phyloP scores from a whole-genome alignment of 306 rosid genomes.

The Trichosanthes cucumerina region DNA sequence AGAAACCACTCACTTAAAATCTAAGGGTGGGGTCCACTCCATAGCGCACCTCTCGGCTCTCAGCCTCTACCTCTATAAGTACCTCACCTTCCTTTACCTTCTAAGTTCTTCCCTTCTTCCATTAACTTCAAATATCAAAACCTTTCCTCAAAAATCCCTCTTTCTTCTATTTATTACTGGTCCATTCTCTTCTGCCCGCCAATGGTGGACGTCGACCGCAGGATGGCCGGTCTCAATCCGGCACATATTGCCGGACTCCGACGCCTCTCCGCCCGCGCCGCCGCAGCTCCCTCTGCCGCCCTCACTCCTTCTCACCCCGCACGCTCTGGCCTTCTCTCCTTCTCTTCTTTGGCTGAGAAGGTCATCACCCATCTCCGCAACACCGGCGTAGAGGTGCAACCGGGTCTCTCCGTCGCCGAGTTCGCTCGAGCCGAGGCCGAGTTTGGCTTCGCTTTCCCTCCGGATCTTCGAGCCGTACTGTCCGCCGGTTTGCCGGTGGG shows the following conservation, averaged over 20 bases:
- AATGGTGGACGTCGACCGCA: constrained; percentile 99
- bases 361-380: constrained; percentile 55
- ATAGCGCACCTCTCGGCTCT: neutral
- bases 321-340: constrained; percentile 67
- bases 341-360: constrained; percentile 53
- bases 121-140: neutral
- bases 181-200: neutral
- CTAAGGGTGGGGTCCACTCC: constrained; percentile 2
- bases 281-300: constrained; percentile 47
- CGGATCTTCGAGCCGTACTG: constrained; percentile 84
- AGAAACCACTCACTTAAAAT: neutral
- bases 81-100: neutral
- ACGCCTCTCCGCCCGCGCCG: constrained; percentile 92
- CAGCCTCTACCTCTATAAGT: constrained; percentile 1
- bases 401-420: constrained; percentile 67
- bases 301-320: constrained; percentile 43
- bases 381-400: constrained; percentile 57
- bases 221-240: constrained; percentile 94
- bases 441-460: constrained; percentile 80
- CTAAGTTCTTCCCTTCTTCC: neutral
- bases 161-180: neutral
- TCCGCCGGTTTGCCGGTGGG: constrained; percentile 84
- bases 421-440: constrained; percentile 94
- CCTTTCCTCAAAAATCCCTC: neutral
- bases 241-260: constrained; percentile 88